Evolutionary conservation across 1,284 basidiomycete genomes (phyloP).

Genomic region (Termitomyces sp.): DNA sequence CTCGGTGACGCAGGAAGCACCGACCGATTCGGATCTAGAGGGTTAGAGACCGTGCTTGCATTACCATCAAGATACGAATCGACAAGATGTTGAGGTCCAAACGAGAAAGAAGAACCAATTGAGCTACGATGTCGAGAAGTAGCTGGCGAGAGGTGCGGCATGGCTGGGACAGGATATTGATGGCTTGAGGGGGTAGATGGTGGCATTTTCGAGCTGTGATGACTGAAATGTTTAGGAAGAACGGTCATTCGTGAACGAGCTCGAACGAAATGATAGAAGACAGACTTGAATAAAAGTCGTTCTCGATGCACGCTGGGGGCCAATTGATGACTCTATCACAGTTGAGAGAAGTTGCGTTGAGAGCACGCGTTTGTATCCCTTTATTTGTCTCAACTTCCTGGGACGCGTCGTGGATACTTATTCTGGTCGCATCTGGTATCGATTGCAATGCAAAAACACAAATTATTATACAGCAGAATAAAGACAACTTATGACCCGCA

Average conservation of each 20-base stretch:
- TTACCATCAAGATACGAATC: conserved; percentile 62
- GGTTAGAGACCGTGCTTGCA: conserved; percentile 47
- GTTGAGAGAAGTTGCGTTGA: background rate
- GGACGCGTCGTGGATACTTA: background rate
- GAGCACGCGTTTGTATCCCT: conserved; percentile 1
- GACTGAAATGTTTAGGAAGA: background rate
- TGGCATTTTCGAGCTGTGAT: conserved; percentile 6
- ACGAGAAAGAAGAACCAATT: conserved; percentile 77
- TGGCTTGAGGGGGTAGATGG: conserved; percentile 13
- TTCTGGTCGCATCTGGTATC: background rate
- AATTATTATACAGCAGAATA: background rate
- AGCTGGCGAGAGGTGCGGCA: conserved; percentile 37
- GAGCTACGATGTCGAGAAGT: conserved; percentile 52
- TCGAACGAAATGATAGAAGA: background rate
- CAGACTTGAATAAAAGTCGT: background rate
- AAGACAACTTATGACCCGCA: background rate
- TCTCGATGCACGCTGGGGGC: background rate
- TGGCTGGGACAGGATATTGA: conserved; percentile 19
- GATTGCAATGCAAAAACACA: background rate
- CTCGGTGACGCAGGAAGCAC: conserved; percentile 65
- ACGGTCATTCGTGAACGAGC: background rate
- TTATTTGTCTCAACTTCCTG: background rate
- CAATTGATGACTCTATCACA: background rate
- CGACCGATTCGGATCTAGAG: conserved; percentile 71
- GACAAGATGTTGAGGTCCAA: conserved; percentile 68